Base-by-base conservation (phyloP, 805 yeast genomes). In the Ogataea neopini region DNA sequence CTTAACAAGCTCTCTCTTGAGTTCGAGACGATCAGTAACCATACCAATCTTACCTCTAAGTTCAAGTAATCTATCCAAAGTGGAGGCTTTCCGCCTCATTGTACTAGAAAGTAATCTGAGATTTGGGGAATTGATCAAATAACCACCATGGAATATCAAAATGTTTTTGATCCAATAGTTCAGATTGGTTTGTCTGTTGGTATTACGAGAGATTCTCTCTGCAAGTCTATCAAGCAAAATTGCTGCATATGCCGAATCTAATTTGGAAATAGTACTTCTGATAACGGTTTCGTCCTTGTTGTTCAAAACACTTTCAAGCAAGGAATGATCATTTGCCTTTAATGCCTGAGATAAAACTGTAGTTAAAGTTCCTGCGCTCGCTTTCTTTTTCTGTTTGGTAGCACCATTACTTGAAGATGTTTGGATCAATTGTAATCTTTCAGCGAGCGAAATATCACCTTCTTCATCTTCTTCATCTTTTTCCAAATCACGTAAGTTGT, bases 281-380 rank as follows among this genome's bases (percentile, higher is more conserved):
- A 79, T 76, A 7, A 77, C 68, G 6, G 60, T 63, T 41, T 78
- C 77, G 54, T 80, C 83, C 40, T 73, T 71, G 56, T 78, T 78
- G 49, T 68, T 67, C 53, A 94, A 74, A 10, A 96, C 96, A 2
- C 88, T 81, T 65, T 94, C 98, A 52, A 94, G 74, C 47, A 94
- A 72, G 8, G 94, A 72, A 59, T 84, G 90, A 64, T 94, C 99
- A 59, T 87, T 88, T 17, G 95, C 83, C 58, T 81, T 83, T 52
- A 94, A 74, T 0, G 99, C 92, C 70, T 94, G 99, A 11, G 91
- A 74, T 38, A 94, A 73, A n/a, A 94, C 80, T 1, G 86, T 83
- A 1, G 96, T 81, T 50, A 91, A 78, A 1, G 96, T 81, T 43
- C 94, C 96, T 4, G 86, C 80, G 7, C 81, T 77, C 17, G 82